Evolutionary conservation across 2,329 filamentous ascomycete genomes (phyloP), one percentile per base, ranked within the genome.

Genomic region (Penicillium sp.): DNA sequence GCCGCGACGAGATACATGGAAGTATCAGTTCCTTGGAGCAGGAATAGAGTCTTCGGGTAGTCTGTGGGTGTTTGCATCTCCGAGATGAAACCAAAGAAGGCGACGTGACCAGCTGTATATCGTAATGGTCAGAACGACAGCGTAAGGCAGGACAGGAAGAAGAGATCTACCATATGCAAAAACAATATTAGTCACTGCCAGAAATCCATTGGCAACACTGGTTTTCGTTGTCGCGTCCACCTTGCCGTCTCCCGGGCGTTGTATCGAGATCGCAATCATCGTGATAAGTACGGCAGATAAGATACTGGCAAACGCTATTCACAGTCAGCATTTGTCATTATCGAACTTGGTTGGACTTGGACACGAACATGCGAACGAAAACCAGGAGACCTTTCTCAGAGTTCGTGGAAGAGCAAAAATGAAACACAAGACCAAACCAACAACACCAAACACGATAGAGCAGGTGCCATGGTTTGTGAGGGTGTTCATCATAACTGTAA

Each of bases 71-170:
- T 77, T 66, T 82, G 79, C 73, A 90, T 81, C 71, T 90, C 88
- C 24, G 82, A 80, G 62, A 87, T 84, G 70, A 90, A 84, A 61
- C 79, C 80, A 73, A 89, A 89, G 76, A 89, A 89, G 61, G 84
- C 85, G n/a, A 86, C 82, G 67, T 88, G 85, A 18, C 85, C 85
- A 44, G 76, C 78, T 54, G 37, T 53, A 54, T 10, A 19, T 11
- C 54, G 6, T 10, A 11, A 7, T 24, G 9, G 18, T 47, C 10
- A 46, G 41, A 2, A 54, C 24, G 69, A 63, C 11, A 73, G 68
- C 39, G 66, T 61, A 43, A 69, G 18, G 9, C 10, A 18, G n/a
- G 6, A 19, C 4, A n/a, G 2, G 16, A 68, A 59, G 70, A 67
- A 60, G 69, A 68, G 66, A 58, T 72, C 69, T 68, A 79, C 85